Evolutionary conservation across 2,329 filamentous ascomycete species (phyloP).

Genomic region (Aspergillus pseudotamarii): DNA sequence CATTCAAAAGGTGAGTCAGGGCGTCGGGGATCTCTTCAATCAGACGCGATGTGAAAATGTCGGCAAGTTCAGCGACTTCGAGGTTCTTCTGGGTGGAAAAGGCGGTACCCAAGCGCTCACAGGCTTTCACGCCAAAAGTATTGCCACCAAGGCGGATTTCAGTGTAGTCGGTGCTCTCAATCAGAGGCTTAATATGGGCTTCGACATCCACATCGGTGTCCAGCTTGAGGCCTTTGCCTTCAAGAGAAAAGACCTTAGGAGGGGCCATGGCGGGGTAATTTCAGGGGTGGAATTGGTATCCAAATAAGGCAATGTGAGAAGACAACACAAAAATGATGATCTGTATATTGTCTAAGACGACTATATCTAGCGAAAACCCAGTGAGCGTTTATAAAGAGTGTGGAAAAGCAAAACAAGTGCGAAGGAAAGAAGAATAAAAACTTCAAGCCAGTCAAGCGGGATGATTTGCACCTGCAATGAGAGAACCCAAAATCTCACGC

Average conservation of each 20-base stretch:
- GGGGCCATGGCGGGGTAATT: constrained; percentile 54
- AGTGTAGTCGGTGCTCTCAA: constrained; percentile 68
- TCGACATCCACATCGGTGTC: constrained; percentile 85
- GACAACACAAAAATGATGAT: not conserved
- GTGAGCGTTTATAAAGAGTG: not conserved
- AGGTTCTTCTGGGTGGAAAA: constrained; percentile 82
- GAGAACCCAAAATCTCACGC: constrained; percentile 2
- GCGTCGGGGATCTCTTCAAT: constrained; percentile 92
- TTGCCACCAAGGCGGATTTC: constrained; percentile 88
- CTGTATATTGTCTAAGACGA: not conserved
- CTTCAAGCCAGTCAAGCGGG: not conserved
- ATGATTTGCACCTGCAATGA: not conserved
- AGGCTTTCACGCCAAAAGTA: constrained; percentile 87
- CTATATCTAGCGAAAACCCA: not conserved
- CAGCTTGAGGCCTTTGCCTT: constrained; percentile 90
- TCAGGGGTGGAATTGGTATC: constrained; percentile 21
- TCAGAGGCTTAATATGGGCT: constrained; percentile 75
- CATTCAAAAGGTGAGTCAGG: constrained; percentile 79
- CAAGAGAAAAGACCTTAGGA: constrained; percentile 74
- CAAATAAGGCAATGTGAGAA: not conserved
- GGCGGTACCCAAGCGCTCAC: constrained; percentile 79
- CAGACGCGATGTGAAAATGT: constrained; percentile 95
- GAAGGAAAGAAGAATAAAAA: not conserved
- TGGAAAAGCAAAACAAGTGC: not conserved
- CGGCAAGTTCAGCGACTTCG: constrained; percentile 82